Evolutionary conservation across 1,284 basidiomycete genomes (phyloP).

Genomic region (Chalciporus piperatoides): DNA sequence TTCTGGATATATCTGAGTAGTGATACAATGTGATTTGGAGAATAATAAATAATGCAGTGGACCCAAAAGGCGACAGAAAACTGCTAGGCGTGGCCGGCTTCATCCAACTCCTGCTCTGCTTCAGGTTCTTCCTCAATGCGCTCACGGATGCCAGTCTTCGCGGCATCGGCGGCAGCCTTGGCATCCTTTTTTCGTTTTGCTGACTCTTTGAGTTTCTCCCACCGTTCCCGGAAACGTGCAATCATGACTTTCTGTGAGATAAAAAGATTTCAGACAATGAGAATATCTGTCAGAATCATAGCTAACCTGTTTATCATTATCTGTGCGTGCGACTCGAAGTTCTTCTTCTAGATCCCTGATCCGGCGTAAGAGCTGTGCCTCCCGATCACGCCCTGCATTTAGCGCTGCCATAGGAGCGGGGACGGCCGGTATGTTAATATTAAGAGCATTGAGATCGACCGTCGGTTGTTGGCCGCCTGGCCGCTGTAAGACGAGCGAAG

Average conservation of each 20-base stretch:
- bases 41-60: slow-evolving; percentile 5
- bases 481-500: slow-evolving; percentile 51
- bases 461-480: slow-evolving; percentile 39
- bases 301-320: slow-evolving; percentile 80
- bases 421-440: slow-evolving; percentile 48
- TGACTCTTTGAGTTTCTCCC: slow-evolving; percentile 85
- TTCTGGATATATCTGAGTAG: slow-evolving; percentile 11
- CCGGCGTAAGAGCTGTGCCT: slow-evolving; percentile 62
- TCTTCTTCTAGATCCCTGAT: slow-evolving; percentile 69
- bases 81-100: slow-evolving; percentile 20
- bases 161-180: slow-evolving; percentile 55
- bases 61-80: background rate
- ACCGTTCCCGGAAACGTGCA: slow-evolving; percentile 77
- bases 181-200: slow-evolving; percentile 84
- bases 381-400: slow-evolving; percentile 50
- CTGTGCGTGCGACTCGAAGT: slow-evolving; percentile 54
- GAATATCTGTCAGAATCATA: background rate
- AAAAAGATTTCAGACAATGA: slow-evolving; percentile 16
- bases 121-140: slow-evolving; percentile 77
- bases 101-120: slow-evolving; percentile 51
- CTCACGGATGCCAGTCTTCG: slow-evolving; percentile 49
- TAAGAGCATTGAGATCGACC: slow-evolving; percentile 50
- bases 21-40: slow-evolving; percentile 16
- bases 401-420: slow-evolving; percentile 51
- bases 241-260: slow-evolving; percentile 71